Evolutionary conservation across 805 yeast genomes (phyloP).

Genomic region (Saccharomyces cerevisiae): DNA sequence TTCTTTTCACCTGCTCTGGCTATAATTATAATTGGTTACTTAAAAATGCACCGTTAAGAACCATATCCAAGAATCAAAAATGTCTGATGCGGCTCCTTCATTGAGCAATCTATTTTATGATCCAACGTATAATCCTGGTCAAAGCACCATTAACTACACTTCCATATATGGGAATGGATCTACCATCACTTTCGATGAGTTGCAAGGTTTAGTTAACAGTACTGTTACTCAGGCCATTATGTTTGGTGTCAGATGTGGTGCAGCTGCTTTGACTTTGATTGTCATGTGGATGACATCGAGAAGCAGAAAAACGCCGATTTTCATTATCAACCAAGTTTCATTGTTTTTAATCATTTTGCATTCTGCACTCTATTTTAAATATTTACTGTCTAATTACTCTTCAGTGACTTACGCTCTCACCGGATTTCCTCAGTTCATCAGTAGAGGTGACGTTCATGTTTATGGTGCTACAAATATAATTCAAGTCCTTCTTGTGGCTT

Average conservation of each 20-base stretch:
- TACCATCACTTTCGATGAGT: slow-evolving; percentile 33
- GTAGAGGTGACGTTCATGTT: slow-evolving; percentile 34
- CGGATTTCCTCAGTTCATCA: slow-evolving; percentile 35
- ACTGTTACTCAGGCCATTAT: slow-evolving; percentile 36
- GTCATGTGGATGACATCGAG: slow-evolving; percentile 42
- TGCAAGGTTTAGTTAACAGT: slow-evolving; percentile 34
- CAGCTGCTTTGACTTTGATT: slow-evolving; percentile 40
- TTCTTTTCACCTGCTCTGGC: not conserved
- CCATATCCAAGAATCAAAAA: not conserved
- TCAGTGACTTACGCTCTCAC: slow-evolving; percentile 43
- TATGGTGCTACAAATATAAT: slow-evolving; percentile 57
- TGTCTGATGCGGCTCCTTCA: slow-evolving; percentile 2
- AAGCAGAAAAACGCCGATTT: slow-evolving; percentile 57
- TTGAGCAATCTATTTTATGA: slow-evolving; percentile 15
- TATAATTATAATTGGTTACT: not conserved
- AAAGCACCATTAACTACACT: slow-evolving; percentile 33
- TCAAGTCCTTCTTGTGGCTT: slow-evolving; percentile 49
- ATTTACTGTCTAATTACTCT: slow-evolving; percentile 45
- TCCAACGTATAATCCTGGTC: slow-evolving; percentile 20
- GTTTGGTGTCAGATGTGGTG: slow-evolving; percentile 53
- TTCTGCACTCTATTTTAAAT: slow-evolving; percentile 49
- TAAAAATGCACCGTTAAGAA: not conserved
- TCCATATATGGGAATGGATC: slow-evolving; percentile 35
- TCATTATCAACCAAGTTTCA: slow-evolving; percentile 59
- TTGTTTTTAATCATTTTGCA: slow-evolving; percentile 50